These are phyloP conservation scores for Coemansia sp. DNA, from an alignment of 192 early-diverging fungal genomes.

Conservation along the genomic window DNA sequence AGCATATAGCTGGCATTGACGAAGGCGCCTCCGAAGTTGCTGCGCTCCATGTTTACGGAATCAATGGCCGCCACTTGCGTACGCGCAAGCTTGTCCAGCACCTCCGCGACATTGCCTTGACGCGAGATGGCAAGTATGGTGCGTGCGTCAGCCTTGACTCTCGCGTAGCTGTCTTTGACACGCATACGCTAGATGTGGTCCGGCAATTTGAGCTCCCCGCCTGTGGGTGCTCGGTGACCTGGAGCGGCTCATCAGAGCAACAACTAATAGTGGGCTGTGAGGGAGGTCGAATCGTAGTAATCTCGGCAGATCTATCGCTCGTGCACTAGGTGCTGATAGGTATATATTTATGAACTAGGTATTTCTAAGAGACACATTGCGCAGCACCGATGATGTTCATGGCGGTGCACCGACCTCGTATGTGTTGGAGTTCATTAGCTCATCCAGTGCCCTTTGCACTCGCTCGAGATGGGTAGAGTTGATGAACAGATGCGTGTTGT, in stretches of 20 bases:
- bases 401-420: conserved; percentile 54
- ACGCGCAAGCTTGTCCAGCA: conserved; percentile 45
- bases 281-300: conserved; percentile 36
- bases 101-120: conserved; percentile 48
- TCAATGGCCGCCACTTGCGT: conserved; percentile 48
- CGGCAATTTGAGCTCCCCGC: conserved; percentile 53
- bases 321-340: not conserved
- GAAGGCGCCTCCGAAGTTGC: conserved; percentile 29
- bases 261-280: conserved; percentile 50
- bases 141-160: conserved; percentile 45
- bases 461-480: conserved; percentile 62
- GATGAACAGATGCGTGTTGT: conserved; percentile 81
- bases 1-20: not conserved
- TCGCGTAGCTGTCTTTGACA: conserved; percentile 46
- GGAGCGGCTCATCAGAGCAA: conserved; percentile 41
- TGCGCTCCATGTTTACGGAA: conserved; percentile 40
- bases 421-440: conserved; percentile 73
- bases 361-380: too few relatives aligned
- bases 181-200: conserved; percentile 31
- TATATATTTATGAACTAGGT: too few relatives aligned
- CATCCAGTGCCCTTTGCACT: conserved; percentile 66
- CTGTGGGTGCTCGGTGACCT: conserved; percentile 41
- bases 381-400: not conserved
- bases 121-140: conserved; percentile 37
- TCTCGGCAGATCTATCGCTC: conserved; percentile 30